Evolutionary conservation across 2,329 filamentous ascomycete genomes (phyloP).

Genomic region (Hansfordia pulvinata): DNA sequence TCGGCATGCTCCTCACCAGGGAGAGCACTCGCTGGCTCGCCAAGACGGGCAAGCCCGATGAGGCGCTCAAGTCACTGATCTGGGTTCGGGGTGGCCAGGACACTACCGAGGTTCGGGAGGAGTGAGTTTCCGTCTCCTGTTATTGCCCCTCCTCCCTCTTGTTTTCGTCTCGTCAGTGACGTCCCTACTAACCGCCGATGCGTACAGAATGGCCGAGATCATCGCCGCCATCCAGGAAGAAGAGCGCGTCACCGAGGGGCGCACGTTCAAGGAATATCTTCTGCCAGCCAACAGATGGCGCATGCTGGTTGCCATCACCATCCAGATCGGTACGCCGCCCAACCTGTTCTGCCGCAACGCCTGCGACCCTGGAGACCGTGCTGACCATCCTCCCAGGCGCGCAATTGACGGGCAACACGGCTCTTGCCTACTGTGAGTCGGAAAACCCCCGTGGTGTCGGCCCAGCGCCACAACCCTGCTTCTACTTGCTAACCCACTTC

Average conservation of each 20-base stretch:
- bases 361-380: too few relatives aligned
- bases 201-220: constrained; percentile 23
- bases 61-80: constrained; percentile 30
- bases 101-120: constrained; percentile 17
- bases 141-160: neutral
- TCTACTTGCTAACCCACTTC: too few relatives aligned
- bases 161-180: too few relatives aligned
- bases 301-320: constrained; percentile 32
- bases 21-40: constrained; percentile 34
- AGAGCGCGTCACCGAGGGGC: constrained; percentile 24
- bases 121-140: constrained; percentile 10
- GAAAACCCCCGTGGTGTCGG: constrained; percentile 36
- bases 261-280: constrained; percentile 30
- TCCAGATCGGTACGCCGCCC: constrained; percentile 27
- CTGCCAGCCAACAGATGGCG: constrained; percentile 31
- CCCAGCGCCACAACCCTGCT: too few relatives aligned
- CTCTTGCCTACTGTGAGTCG: constrained; percentile 34
- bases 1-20: constrained; percentile 33
- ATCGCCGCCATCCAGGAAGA: constrained; percentile 32
- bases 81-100: constrained; percentile 35
- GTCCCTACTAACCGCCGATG: constrained; percentile 2
- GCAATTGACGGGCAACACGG: constrained; percentile 36
- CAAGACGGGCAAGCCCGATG: constrained; percentile 26
- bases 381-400: constrained; percentile 10
- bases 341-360: too few relatives aligned